Evolutionary conservation across 192 early-diverging fungal genomes (phyloP).

Genomic region (Mortierella hygrophila): DNA sequence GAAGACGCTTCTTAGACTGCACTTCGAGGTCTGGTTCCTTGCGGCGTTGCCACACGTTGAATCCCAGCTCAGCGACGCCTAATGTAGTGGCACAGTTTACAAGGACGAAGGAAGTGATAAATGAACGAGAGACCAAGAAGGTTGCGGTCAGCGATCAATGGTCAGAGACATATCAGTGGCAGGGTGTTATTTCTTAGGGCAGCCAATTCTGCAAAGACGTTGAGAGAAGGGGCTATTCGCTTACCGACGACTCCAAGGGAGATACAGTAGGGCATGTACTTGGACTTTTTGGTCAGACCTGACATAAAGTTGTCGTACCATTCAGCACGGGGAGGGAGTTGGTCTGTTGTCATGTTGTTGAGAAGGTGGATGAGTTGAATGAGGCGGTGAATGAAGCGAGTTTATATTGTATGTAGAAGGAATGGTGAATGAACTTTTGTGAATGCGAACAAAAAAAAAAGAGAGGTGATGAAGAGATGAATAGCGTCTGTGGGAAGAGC

Average conservation of each 20-base stretch:
- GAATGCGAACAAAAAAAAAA: not conserved
- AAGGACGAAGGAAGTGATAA: not conserved
- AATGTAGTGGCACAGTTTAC: too few relatives aligned
- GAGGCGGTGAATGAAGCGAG: not conserved
- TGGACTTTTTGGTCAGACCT: not conserved
- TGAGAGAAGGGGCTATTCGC: not conserved
- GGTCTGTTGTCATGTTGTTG: not conserved
- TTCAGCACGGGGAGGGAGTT: conserved; percentile 3
- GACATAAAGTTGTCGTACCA: conserved; percentile 6
- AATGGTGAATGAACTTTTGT: not conserved
- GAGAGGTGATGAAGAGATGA: not conserved
- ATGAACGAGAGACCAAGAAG: not conserved
- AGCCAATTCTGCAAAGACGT: not conserved
- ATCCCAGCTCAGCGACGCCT: not conserved
- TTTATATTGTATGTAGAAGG: not conserved
- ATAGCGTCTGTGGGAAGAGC: too few relatives aligned
- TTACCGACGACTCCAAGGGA: not conserved
- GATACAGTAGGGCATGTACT: conserved; percentile 3
- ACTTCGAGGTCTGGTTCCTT: not conserved
- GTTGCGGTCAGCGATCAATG: too few relatives aligned
- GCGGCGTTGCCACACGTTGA: conserved; percentile 4
- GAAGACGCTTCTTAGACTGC: not conserved
- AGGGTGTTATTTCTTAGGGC: not conserved
- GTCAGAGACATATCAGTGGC: not conserved
- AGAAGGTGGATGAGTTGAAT: not conserved